phyloP scores from a whole-genome alignment of 768 basidiomycete genomes.

The Collybia mongolica region DNA sequence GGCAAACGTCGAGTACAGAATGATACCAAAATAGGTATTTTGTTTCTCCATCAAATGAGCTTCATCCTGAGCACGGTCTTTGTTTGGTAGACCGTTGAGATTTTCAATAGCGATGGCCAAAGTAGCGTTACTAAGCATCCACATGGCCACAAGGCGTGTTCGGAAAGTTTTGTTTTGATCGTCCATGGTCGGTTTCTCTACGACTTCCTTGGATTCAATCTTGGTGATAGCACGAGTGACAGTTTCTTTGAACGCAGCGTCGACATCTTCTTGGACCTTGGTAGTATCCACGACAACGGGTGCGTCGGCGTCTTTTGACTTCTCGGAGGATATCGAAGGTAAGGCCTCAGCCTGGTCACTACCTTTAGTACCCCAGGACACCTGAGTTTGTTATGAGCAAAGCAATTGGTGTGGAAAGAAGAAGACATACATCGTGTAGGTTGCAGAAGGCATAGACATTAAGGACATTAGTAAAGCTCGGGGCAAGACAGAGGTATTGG shows the following conservation, averaged over 20 bases:
- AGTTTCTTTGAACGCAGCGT: constrained; percentile 88
- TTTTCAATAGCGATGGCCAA: constrained; percentile 77
- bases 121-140: constrained; percentile 73
- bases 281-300: constrained; percentile 86
- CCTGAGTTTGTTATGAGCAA: constrained; percentile 33
- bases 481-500: constrained; percentile 88
- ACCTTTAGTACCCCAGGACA: constrained; percentile 95
- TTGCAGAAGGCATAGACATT: constrained; percentile 99
- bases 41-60: constrained; percentile 38
- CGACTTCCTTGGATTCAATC: constrained; percentile 57
- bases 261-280: constrained; percentile 83
- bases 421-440: constrained; percentile 71
- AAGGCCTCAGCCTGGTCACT: constrained; percentile 92
- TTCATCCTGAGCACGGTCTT: constrained; percentile 37
- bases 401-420: neutral
- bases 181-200: constrained; percentile 83
- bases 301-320: constrained; percentile 70
- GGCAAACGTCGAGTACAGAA: constrained; percentile 78
- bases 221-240: constrained; percentile 85
- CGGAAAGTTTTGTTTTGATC: constrained; percentile 93
- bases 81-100: constrained; percentile 57
- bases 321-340: constrained; percentile 85
- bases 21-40: constrained; percentile 68
- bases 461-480: constrained; percentile 91
- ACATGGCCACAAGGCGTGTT: constrained; percentile 78